These are phyloP conservation scores for Blepharisma undulans DNA, from an alignment of 169 alveolate genomes.

Conservation along the genomic window DNA sequence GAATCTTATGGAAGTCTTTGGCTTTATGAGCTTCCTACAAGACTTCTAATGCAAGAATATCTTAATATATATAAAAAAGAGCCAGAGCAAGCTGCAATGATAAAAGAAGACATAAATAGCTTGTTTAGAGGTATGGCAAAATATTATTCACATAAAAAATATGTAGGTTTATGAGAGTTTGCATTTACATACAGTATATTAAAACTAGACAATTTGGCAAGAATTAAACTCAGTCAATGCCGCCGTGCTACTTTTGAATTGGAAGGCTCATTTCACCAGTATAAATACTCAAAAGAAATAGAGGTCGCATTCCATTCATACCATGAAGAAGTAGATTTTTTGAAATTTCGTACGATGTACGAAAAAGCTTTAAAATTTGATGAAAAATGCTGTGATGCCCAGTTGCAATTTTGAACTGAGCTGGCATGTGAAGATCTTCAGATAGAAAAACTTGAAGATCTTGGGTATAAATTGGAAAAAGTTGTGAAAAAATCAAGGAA, in stretches of 20 bases:
- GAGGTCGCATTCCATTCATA: not conserved
- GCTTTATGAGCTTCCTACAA: not conserved
- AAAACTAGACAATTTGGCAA: slow-evolving; percentile 7
- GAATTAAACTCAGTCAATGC: not conserved
- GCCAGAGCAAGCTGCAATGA: not conserved
- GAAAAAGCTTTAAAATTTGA: slow-evolving; percentile 23
- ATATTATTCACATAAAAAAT: not conserved
- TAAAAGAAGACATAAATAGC: not conserved
- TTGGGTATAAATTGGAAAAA: not conserved
- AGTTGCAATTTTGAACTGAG: slow-evolving; percentile 30
- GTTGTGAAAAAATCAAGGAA: slow-evolving; percentile 20
- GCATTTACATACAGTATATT: not conserved
- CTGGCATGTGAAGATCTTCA: not conserved
- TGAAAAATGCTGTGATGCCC: not conserved
- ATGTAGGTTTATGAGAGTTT: slow-evolving; percentile 7
- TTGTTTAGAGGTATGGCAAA: not conserved
- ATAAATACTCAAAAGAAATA: slow-evolving; percentile 13
- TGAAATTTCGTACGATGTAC: slow-evolving; percentile 17
- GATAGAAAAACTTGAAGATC: slow-evolving; percentile 22
- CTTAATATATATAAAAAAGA: not conserved
- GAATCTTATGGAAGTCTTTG: not conserved
- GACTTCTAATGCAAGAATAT: not conserved
- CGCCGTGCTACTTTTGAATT: slow-evolving; percentile 3
- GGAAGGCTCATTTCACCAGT: not conserved
- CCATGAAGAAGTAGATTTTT: slow-evolving; percentile 36